A percentile compares a stretch with the other conserved stretches of the same genome.
Evolutionary conservation across 352 stramenopile species (phyloP).

Genomic region (Pythium volutum): DNA sequence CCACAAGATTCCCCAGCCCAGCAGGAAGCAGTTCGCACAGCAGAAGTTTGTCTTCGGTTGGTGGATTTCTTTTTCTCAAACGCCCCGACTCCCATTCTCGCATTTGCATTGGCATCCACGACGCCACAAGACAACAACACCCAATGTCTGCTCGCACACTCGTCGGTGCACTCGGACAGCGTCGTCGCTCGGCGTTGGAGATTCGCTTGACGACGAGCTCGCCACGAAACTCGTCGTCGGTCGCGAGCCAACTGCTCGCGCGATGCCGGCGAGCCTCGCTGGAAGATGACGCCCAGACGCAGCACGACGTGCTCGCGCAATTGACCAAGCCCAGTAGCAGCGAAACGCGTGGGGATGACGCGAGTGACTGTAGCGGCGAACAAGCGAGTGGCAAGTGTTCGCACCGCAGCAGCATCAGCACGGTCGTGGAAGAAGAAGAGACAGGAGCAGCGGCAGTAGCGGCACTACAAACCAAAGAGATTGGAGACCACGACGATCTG

Average conservation of each 20-base stretch:
- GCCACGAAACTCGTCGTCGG: neutral
- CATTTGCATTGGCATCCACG: neutral
- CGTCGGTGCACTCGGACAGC: neutral
- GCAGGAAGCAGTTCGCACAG: too few species aligned
- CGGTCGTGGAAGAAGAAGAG: slow-evolving; percentile 7
- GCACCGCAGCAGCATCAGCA: slow-evolving; percentile 11
- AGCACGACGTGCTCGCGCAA: neutral
- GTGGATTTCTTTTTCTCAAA: too few species aligned
- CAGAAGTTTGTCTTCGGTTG: too few species aligned
- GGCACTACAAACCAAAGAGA: neutral
- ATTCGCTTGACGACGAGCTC: too few species aligned
- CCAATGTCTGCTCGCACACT: neutral
- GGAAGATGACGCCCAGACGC: neutral
- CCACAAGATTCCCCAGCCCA: neutral
- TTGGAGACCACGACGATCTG: neutral
- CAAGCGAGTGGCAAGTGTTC: neutral
- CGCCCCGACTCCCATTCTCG: neutral
- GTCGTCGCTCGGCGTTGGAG: slow-evolving; percentile 9
- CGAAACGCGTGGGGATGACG: neutral
- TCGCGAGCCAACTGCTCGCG: slow-evolving; percentile 8
- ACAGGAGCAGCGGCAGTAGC: neutral
- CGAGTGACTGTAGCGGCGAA: neutral
- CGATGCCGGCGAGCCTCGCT: slow-evolving; percentile 9
- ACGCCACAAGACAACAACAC: too few species aligned
- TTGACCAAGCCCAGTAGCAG: neutral